These are phyloP conservation scores for Beta macrorhiza DNA, from an alignment of 179 eudicot genomes.

Conservation along the genomic window DNA sequence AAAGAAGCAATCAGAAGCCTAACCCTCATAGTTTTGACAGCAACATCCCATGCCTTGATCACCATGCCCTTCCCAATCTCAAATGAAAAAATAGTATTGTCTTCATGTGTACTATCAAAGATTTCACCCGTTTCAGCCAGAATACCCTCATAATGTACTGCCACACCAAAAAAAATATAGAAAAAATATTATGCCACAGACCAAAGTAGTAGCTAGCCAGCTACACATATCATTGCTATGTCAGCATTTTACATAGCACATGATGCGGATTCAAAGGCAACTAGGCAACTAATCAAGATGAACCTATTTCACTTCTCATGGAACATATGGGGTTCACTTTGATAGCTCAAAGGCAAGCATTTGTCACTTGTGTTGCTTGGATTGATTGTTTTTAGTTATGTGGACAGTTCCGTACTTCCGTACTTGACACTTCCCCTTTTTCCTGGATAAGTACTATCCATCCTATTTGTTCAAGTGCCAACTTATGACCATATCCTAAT, in stretches of 20 bases:
- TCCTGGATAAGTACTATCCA: not conserved
- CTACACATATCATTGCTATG: not conserved
- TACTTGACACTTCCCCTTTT: not conserved
- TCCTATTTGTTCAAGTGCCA: not conserved
- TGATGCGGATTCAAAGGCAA: too few species aligned
- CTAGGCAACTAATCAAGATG: too few species aligned
- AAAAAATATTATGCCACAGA: not conserved
- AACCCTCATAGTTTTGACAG: conserved; percentile 91
- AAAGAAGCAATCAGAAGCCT: not conserved
- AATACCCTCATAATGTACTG: conserved; percentile 83
- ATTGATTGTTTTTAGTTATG: not conserved
- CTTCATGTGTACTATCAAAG: conserved; percentile 91
- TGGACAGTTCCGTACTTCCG: not conserved
- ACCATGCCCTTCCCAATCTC: conserved; percentile 83
- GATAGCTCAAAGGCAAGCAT: too few species aligned
- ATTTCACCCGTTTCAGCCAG: conserved; percentile 91
- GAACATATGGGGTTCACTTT: too few species aligned
- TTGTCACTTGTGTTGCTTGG: too few species aligned
- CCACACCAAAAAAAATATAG: not conserved
- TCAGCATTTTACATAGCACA: not conserved
- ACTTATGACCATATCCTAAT: not conserved
- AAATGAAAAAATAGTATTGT: conserved; percentile 76
- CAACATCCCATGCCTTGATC: conserved; percentile 95
- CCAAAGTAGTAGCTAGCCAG: not conserved
- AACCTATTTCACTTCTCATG: too few species aligned